Evolutionary conservation across 2,329 filamentous ascomycete species (phyloP).

Genomic region (Aspergillus jensenii): DNA sequence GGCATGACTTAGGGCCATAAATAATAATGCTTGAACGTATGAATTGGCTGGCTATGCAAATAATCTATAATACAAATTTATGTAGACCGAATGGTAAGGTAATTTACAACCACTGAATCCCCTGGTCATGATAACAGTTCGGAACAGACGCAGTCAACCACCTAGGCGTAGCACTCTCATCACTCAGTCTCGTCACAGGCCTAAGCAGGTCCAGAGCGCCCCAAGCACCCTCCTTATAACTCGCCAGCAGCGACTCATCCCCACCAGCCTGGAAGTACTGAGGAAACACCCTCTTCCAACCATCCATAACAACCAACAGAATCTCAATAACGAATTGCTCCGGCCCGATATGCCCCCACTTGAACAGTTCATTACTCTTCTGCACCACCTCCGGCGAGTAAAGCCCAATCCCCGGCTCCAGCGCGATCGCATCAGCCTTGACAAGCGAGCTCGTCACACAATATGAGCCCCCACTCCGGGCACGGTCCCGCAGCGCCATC

Average conservation of each 20-base stretch:
- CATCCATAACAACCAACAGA: slow-evolving; percentile 23
- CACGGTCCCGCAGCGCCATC: not conserved
- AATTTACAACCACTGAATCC: slow-evolving; percentile 7
- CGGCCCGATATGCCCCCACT: slow-evolving; percentile 10
- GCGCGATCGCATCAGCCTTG: slow-evolving; percentile 30
- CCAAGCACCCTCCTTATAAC: slow-evolving; percentile 12
- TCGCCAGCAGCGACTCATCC: slow-evolving; percentile 11
- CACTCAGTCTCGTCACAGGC: slow-evolving; percentile 12
- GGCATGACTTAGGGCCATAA: not conserved
- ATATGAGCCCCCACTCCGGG: slow-evolving; percentile 14
- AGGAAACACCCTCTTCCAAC: slow-evolving; percentile 20
- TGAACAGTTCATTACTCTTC: slow-evolving; percentile 15
- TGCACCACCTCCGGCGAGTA: slow-evolving; percentile 27
- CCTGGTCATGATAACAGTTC: slow-evolving; percentile 14
- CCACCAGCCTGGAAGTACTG: slow-evolving; percentile 2
- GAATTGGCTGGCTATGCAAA: not conserved
- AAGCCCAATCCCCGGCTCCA: slow-evolving; percentile 35
- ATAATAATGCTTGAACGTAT: not conserved
- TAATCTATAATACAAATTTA: not conserved
- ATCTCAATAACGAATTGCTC: slow-evolving; percentile 27
- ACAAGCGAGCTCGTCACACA: slow-evolving; percentile 28
- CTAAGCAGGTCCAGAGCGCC: slow-evolving; percentile 10
- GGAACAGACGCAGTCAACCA: slow-evolving; percentile 14
- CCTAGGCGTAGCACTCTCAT: slow-evolving; percentile 9
- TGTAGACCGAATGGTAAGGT: too few species aligned